Base-by-base conservation (phyloP, 2,329 filamentous ascomycete genomes). In the Colletotrichum orchidophilum region DNA sequence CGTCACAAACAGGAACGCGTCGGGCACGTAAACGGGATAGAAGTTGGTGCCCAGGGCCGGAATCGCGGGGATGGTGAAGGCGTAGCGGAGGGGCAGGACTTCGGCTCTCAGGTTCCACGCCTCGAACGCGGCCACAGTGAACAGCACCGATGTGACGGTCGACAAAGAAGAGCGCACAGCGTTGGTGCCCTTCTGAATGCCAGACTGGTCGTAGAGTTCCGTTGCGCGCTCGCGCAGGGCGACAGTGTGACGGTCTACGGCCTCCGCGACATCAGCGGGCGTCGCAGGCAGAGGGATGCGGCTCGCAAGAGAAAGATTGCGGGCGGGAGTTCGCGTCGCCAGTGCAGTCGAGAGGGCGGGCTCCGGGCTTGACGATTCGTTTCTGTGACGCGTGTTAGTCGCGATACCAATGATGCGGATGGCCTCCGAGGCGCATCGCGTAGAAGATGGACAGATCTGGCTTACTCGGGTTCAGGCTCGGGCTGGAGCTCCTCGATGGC, bases 1-100 rank as follows among this genome's bases (percentile, higher is more conserved):
- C 1, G 92, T 93, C 46, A 97, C 82, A 9, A 98, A 84, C 33
- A 92, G 82, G 81, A 96, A 97, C 75, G 97, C 85, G 80, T 98
- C 94, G 0, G 95, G 94, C 24, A 96, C 81, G 76, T 89, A 87
- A 73, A 97, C 85, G 3, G 90, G 84, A 73, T 89, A 86, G 72
- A 89, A 87, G 7, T 85, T 82, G 15, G 88, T 88, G 67, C 86
- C 85, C 26, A 94, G 80, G 24, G 85, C 80, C 13, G 81, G 75
- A 64, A 93, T 80, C 33, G 91, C 86, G 5, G 94, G 93, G 61
- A 95, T 85, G 70, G 92, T 92, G 79, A 95, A 92, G 72, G 92
- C 88, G 78, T 92, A 94, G 75, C 88, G 87, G 78, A 92, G 88
- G 29, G 93, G 88, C 6, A 98, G 85, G 64, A 97, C 84, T 79